Evolutionary conservation across 306 rosid species (phyloP), one percentile per base, ranked within the genome.

Genomic region (Gillenia trifoliata): DNA sequence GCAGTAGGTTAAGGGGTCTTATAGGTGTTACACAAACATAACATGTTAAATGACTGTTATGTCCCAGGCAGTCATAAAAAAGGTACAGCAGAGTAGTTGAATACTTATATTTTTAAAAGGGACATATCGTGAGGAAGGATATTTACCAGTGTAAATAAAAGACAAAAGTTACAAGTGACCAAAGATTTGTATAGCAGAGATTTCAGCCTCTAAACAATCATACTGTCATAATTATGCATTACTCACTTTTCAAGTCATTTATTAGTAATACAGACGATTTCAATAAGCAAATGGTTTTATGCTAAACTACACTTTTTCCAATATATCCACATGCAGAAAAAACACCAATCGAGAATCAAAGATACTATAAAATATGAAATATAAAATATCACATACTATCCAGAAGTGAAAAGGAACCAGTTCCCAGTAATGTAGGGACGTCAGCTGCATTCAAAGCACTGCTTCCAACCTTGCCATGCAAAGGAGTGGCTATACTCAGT

Each of bases 361-460:
- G 63, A 80, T 71, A 78, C 59, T 64, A 64, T 73, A 74, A 64
- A 7, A 20, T 31, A 64, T 33, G 43, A 64, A 33, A 12, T n/a
- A 3, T 17, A 62, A 45, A 30, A 77, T 71, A 75, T 79, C 82
- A 87, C 96, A 15, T 92, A 92, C 98, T 45, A 63, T 88, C 82
- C 67, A 92, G 84, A 90, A 92, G 93, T 3, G 98, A 92, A 83
- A 90, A 92, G 65, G 96, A 86, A 49, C 89, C 96, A 12, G 87
- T 72, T 90, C 98, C 98, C 85, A 92, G 90, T 74, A 92, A 78
- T 20, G 98, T 92, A 75, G 96, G 98, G 81, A 90, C 96, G 77
- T 92, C 93, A 47, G 92, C 89, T 81, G 96, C 98, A 83, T 84
- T 90, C 36, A 92, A 96, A 75, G 84, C 60, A 68, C 68, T 80